Evolutionary conservation across 495 filamentous ascomycete genomes (phyloP), one percentile per base, ranked within the genome.

Genomic region (Penicillium atrosanguineum): DNA sequence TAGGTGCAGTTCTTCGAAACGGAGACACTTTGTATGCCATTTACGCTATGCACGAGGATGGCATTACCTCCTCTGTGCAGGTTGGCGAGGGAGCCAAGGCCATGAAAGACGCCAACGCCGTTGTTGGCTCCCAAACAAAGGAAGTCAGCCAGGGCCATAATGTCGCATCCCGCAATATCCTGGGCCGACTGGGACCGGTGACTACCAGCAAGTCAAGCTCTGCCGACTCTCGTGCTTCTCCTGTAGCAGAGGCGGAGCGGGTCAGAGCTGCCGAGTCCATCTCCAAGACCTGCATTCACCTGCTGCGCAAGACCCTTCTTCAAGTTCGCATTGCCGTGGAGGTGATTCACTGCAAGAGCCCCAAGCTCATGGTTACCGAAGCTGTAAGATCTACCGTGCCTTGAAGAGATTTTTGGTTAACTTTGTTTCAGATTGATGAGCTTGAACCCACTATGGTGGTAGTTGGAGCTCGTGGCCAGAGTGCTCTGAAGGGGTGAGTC

Each of bases 321-420:
- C 93, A 97, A 65, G 91, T 96, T 34, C 84, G 89, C 43, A 83
- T 96, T 47, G 89, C 94, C 23, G 86, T 98, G 31, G 94, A 98
- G 68, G 93, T 97, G 19, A 89, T 97, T 56, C 93, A 97, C 67
- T 97, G 94, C 86, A 97, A 96, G 79, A 95, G 88, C 59, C 91
- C 93, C 7, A 90, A 87, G 69, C 84, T 89, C 65, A 74, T 94
- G 64, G 83, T 94, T 40, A 91, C 86, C 4, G 90, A 94, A 72
- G 88, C 91, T 56, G 81, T 83, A 61, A 60, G 79, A 71, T 31
- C n/a, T 31, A 44, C 12, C n/a, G 40, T 25, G 16, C 41, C n/a
- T 18, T 53, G 45, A 43, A 44, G 21, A 52, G 50, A 34, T 34
- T 34, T 4, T 12, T 64, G 39, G 65, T 55, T 65, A 53, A 62